Base-by-base conservation (phyloP, 2,329 filamentous ascomycete species). In the Colletotrichum lentis region DNA sequence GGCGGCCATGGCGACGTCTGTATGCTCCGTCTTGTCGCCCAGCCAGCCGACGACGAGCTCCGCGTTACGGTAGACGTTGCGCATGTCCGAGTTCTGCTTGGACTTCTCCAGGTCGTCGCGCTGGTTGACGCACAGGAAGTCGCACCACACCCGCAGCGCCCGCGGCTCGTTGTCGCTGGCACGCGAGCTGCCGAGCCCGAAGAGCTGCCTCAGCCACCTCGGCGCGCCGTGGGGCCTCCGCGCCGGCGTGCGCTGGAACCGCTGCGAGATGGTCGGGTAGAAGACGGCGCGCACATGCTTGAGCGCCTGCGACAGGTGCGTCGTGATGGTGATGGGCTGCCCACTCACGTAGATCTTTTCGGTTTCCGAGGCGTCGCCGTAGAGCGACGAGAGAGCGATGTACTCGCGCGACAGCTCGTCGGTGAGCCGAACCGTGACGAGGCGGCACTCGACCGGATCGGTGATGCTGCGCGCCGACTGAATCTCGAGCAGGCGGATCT, bases 401-500 rank as follows among this genome's bases (percentile, higher is more conserved):
- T 73, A 76, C 46, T 77, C 72, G 6, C 62, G 31, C 4, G 57
- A 50, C 49, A 69, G 43, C 5, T 72, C 62, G 16, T 74, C 69
- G 53, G 64, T 73, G 44, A 78, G 73, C 3, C 70, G 69, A 39
- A 74, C 67, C 24, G 74, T 76, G 31, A 79, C 70, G 31, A 79
- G 71, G 16, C 77, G 77, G 60, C 76, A 78, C n/a, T 74, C 73
- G 47, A 79, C 66, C 10, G 72, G 71, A 27, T 78, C 77, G 27
- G 71, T 72, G 59, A 76, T 68, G 52, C 66, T 70, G 69, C 69
- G 71, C 31, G 73, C 66, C 8, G 77, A 72, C 52, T 76, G 73
- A 44, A 79, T 70, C 70, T 79, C 77, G 11, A 79, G 70, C 61
- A 79, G 69, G 31, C 77, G 77, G 22, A 78, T 71, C 67, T 78